These are phyloP conservation scores for Neofusicoccum sp. DNA, from an alignment of 2,329 filamentous ascomycete species.

Conservation along the genomic window DNA sequence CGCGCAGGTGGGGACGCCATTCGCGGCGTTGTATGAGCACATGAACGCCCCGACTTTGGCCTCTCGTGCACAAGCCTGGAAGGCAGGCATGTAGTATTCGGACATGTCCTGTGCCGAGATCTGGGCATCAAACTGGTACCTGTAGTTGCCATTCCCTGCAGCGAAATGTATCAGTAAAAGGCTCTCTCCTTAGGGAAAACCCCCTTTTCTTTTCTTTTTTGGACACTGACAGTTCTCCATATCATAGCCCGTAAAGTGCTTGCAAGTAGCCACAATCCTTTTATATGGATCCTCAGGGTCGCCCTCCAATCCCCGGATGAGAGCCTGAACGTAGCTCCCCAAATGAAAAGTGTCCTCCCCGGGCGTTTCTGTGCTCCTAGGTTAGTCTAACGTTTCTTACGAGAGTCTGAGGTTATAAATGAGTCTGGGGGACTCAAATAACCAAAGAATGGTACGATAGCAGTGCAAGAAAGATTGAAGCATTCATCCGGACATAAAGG, in stretches of 20 bases:
- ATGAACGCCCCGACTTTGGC: constrained; percentile 52
- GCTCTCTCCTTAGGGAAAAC: not conserved
- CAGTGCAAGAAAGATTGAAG: too few species aligned
- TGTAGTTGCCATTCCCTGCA: constrained; percentile 30
- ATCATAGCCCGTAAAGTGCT: constrained; percentile 45
- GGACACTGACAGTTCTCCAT: constrained; percentile 21
- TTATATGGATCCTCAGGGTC: constrained; percentile 33
- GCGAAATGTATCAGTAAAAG: not conserved
- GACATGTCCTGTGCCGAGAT: constrained; percentile 64
- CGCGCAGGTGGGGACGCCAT: constrained; percentile 67
- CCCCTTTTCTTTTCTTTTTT: constrained; percentile 34
- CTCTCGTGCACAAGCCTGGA: constrained; percentile 55
- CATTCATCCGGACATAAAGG: too few species aligned
- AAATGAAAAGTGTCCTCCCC: constrained; percentile 59
- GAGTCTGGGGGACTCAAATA: too few species aligned
- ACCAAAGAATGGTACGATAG: too few species aligned
- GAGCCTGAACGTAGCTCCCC: constrained; percentile 52
- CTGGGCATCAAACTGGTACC: constrained; percentile 58
- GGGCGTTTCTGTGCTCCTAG: constrained; percentile 50
- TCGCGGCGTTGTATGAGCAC: constrained; percentile 65
- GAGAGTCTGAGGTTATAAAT: too few species aligned
- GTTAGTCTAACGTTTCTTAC: not conserved
- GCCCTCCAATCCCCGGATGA: constrained; percentile 57
- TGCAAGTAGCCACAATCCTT: constrained; percentile 50
- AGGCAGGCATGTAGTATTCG: constrained; percentile 69